These are phyloP conservation scores for Coemansia sp. DNA, from an alignment of 192 early-diverging fungal species.

Conservation along the genomic window DNA sequence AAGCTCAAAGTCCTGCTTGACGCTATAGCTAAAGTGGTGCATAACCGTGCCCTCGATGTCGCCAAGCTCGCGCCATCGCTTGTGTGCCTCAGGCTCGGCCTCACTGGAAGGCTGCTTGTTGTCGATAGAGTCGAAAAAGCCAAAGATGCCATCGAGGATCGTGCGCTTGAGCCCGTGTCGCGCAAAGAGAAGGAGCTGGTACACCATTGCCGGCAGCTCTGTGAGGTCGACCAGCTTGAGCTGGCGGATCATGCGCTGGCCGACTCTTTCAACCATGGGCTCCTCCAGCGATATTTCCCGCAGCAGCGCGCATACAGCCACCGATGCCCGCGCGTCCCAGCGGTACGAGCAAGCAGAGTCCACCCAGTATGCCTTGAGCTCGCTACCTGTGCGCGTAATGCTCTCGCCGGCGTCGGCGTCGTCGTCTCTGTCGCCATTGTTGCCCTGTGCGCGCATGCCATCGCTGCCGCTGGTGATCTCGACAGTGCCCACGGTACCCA, in stretches of 20 bases:
- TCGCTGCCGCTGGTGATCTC: slow-evolving; percentile 23
- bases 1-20: slow-evolving; percentile 69
- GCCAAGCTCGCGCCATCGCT: slow-evolving; percentile 40
- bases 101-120: neutral
- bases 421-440: neutral
- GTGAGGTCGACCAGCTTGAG: slow-evolving; percentile 17
- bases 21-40: slow-evolving; percentile 67
- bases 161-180: slow-evolving; percentile 60
- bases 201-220: slow-evolving; percentile 64
- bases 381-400: slow-evolving; percentile 31
- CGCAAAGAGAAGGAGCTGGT: slow-evolving; percentile 65
- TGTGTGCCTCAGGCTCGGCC: slow-evolving; percentile 7
- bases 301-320: slow-evolving; percentile 29
- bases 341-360: slow-evolving; percentile 37
- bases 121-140: slow-evolving; percentile 60
- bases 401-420: neutral
- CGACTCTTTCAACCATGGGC: slow-evolving; percentile 16
- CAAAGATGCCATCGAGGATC: slow-evolving; percentile 55
- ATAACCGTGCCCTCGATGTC: slow-evolving; percentile 67
- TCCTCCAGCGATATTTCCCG: slow-evolving; percentile 30
- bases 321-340: slow-evolving; percentile 37
- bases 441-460: neutral
- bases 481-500: slow-evolving; percentile 34
- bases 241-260: slow-evolving; percentile 34
- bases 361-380: slow-evolving; percentile 45